Percentiles rank a stretch among this genome's conserved stretches.
Conservation (phyloP, 495 filamentous ascomycete species). For the Tuber indicum region DNA sequence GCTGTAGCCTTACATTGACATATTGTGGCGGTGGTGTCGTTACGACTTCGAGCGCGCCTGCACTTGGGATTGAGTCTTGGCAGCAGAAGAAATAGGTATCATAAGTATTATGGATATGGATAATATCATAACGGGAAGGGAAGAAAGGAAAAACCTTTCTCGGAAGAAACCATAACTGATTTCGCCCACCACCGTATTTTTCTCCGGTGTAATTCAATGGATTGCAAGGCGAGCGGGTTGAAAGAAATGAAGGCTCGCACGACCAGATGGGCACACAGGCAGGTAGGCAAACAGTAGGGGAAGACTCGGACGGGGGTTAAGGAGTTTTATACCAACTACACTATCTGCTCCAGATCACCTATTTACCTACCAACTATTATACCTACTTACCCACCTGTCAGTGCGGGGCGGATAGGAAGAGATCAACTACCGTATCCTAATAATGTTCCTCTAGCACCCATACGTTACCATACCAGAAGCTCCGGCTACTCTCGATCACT, state of each 20-base stretch:
- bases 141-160: background rate
- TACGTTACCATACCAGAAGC: background rate
- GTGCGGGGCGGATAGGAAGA: background rate
- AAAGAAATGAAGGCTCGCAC: background rate
- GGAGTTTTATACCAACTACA: background rate
- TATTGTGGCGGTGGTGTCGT: background rate
- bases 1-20: background rate
- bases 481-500: background rate
- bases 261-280: background rate
- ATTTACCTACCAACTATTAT: background rate
- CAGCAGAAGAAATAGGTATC: background rate
- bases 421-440: slow-evolving; percentile 9
- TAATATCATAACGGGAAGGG: no score
- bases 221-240: background rate
- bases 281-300: background rate
- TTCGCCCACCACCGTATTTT: background rate
- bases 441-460: slow-evolving; percentile 4
- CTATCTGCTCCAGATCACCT: background rate
- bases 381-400: background rate
- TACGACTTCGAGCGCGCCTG: background rate
- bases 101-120: no score
- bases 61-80: background rate
- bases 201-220: background rate
- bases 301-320: background rate
- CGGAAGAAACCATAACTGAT: background rate